Percentiles rank a stretch among this genome's conserved stretches.
Conservation (phyloP, 1,284 basidiomycete genomes). For the Porogramme epimiltina region DNA sequence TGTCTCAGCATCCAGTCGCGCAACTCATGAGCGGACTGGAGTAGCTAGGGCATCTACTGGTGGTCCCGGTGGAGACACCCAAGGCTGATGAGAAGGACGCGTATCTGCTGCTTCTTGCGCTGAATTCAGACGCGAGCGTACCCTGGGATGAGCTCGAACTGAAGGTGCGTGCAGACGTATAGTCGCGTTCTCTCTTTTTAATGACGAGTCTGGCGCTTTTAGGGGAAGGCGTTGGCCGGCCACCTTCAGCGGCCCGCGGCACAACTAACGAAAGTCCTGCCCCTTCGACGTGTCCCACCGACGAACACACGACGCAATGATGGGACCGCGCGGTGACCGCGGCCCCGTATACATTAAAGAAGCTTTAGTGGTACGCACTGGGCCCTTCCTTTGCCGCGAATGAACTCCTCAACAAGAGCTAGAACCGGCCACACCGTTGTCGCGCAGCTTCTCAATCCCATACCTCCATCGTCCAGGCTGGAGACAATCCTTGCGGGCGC, state of each 20-base stretch:
- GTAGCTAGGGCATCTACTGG: slow-evolving; percentile 70
- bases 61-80: slow-evolving; percentile 52
- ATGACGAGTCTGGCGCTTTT: no score
- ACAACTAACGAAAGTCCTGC: slow-evolving; percentile 20
- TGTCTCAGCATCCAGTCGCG: neutral
- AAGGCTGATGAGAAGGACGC: slow-evolving; percentile 36
- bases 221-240: slow-evolving; percentile 57
- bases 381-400: no score
- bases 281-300: neutral
- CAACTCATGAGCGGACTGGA: neutral
- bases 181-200: no score
- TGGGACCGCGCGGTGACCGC: neutral
- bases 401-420: no score
- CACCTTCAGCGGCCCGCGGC: slow-evolving; percentile 45
- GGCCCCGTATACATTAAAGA: neutral
- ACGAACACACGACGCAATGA: slow-evolving; percentile 26
- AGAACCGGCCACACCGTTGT: no score
- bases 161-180: slow-evolving; percentile 50
- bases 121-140: slow-evolving; percentile 60
- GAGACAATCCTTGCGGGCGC: neutral
- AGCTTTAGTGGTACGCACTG: no score
- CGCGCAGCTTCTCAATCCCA: no score
- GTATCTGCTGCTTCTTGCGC: slow-evolving; percentile 61
- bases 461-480: neutral
- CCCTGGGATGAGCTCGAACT: slow-evolving; percentile 64